Base-by-base conservation (phyloP, 345 rosid species). In the Hypericum androsaemum region DNA sequence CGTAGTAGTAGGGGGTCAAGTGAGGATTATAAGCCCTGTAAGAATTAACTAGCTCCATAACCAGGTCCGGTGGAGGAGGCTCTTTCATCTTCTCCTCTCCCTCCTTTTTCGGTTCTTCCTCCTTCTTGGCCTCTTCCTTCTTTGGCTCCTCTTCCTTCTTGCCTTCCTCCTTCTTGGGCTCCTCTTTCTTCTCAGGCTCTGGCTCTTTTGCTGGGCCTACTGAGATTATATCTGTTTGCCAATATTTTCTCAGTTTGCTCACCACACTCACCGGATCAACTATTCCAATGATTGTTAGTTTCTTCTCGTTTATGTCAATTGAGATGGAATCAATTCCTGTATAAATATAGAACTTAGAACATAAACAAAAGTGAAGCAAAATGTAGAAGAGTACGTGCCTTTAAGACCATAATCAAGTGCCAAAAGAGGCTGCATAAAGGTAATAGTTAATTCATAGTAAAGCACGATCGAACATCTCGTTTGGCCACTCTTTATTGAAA, bases 21-120 rank as follows among this genome's bases (percentile, higher is more conserved):
- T 82, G 82, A 68, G 97, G 96, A 69, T 90, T 86, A 41, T 90
- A 84, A 7, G 84, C 82, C 71, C 60, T 89, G 70, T 89, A 89
- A 9, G 92, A 80, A 71, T 77, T 84, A 8, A 86, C 85, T 28
- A 86, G 78, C 77, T 89, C 95, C 62, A 74, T 43, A 22, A 66
- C 77, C 2, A 81, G 86, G 65, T 79, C 90, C 8, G 82, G 80
- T 13, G 60, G 79, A 5, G 77, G 81, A 0, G 58, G 48, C n/a
- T 64, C 53, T 51, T 56, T 58, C 46, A 62, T 51, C 1, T 56
- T 53, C 53, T 54, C 61, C 50, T 46, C 50, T 3, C 28, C 50
- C 5, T 22, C 32, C 32, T 22, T 22, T 22, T 22, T 22, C 2
- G 32, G 32, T 22, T 22, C 32, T 22, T 22, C 32, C 32, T 22